Percentiles rank a stretch among this genome's conserved stretches.
phyloP scores from a whole-genome alignment of 495 filamentous ascomycete species.

The Tuber indicum region DNA sequence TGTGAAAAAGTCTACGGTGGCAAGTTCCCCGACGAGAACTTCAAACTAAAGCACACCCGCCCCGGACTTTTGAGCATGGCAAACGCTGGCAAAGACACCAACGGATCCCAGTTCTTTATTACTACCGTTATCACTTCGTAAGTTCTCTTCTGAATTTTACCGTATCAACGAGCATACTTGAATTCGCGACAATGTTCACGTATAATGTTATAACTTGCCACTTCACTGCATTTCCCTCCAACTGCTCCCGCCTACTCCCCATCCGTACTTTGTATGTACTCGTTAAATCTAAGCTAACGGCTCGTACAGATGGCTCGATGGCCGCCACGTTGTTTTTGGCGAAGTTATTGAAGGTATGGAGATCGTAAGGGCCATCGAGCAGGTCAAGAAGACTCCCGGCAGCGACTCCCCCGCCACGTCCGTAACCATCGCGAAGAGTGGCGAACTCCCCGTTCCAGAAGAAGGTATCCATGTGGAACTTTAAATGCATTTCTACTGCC shows the following conservation, averaged over 20 bases:
- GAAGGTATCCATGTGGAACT: slow-evolving; percentile 99
- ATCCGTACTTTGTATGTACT: not conserved
- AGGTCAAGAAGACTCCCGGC: slow-evolving; percentile 58
- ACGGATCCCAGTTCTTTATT: slow-evolving; percentile 98
- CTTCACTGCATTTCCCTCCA: not conserved
- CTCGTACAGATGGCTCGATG: slow-evolving; percentile 69
- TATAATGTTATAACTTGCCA: too few relatives aligned
- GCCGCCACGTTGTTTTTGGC: slow-evolving; percentile 83
- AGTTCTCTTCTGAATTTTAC: slow-evolving; percentile 36
- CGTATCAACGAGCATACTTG: not conserved
- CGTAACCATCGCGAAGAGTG: slow-evolving; percentile 90
- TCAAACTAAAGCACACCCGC: slow-evolving; percentile 48
- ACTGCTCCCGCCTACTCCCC: not conserved
- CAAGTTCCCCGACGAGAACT: slow-evolving; percentile 36
- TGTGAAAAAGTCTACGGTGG: slow-evolving; percentile 41
- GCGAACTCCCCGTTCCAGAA: slow-evolving; percentile 76
- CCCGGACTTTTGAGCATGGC: slow-evolving; percentile 73
- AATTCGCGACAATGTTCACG: too few relatives aligned
- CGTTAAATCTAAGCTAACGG: slow-evolving; percentile 24
- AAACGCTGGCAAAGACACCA: slow-evolving; percentile 96
- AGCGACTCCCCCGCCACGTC: slow-evolving; percentile 63
- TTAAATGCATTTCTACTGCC: slow-evolving; percentile 49
- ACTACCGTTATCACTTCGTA: slow-evolving; percentile 78
- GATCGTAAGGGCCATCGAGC: slow-evolving; percentile 80
- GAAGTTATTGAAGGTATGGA: slow-evolving; percentile 90